Evolutionary conservation across 2,329 filamentous ascomycete species (phyloP).

Genomic region (Ilyonectria sp.): DNA sequence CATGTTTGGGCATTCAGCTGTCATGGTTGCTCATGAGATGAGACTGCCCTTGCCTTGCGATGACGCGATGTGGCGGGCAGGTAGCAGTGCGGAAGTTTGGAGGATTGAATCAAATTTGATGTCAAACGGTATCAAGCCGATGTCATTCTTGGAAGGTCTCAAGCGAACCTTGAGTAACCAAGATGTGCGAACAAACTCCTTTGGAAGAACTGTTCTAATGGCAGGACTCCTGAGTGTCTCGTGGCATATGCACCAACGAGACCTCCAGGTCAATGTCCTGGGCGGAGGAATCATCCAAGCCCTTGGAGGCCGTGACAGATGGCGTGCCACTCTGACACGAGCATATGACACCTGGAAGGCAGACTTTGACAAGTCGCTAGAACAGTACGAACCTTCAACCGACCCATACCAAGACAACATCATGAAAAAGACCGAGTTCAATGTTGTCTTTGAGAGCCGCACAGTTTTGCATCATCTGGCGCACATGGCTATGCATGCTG

Average conservation of each 20-base stretch:
- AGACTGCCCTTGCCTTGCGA: constrained; percentile 92
- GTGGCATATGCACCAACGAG: constrained; percentile 98
- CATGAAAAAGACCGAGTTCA: constrained; percentile 74
- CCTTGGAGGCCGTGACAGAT: constrained; percentile 90
- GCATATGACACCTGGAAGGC: constrained; percentile 96
- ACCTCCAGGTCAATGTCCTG: constrained; percentile 91
- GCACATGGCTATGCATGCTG: constrained; percentile 98
- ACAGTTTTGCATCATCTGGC: constrained; percentile 94
- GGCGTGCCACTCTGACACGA: constrained; percentile 86
- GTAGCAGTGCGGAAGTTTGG: constrained; percentile 87
- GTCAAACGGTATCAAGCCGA: constrained; percentile 85
- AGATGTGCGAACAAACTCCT: constrained; percentile 90
- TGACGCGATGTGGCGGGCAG: constrained; percentile 92
- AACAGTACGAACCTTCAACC: constrained; percentile 67
- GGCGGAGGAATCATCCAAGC: constrained; percentile 80
- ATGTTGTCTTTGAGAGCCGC: constrained; percentile 84
- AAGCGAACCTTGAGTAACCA: constrained; percentile 91
- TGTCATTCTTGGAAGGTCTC: constrained; percentile 90
- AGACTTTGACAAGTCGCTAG: constrained; percentile 88
- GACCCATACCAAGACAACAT: constrained; percentile 70
- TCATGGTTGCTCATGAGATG: constrained; percentile 98
- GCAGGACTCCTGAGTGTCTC: constrained; percentile 92
- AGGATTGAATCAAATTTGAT: constrained; percentile 85
- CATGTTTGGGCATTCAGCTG: constrained; percentile 97
- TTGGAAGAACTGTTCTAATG: constrained; percentile 94